A percentile compares a stretch with the other conserved stretches of the same genome.
Evolutionary conservation across 805 yeast species (phyloP).

Genomic region (Teunomyces panamensis): DNA sequence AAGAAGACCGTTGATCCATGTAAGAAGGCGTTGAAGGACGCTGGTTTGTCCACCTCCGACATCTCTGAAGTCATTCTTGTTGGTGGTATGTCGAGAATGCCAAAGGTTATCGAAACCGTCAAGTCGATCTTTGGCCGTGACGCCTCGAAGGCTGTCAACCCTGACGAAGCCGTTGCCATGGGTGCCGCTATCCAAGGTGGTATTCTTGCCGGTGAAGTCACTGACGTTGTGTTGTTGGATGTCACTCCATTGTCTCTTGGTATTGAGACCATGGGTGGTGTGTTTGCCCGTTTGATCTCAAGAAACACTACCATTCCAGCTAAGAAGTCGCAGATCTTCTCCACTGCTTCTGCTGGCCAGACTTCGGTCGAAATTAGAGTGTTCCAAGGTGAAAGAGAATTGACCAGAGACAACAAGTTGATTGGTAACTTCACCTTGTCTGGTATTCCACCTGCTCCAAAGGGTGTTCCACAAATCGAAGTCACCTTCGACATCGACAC

Average conservation of each 20-base stretch:
- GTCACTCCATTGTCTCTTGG: slow-evolving; percentile 89
- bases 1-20: slow-evolving; percentile 74
- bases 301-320: slow-evolving; percentile 97
- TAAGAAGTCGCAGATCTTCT: slow-evolving; percentile 88
- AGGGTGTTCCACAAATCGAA: slow-evolving; percentile 92
- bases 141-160: slow-evolving; percentile 91
- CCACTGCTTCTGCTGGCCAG: slow-evolving; percentile 31
- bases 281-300: slow-evolving; percentile 85
- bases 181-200: slow-evolving; percentile 99
- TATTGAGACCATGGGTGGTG: slow-evolving; percentile 98
- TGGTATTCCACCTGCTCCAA: slow-evolving; percentile 94
- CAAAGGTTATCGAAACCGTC: slow-evolving; percentile 77
- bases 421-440: slow-evolving; percentile 94
- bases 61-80: slow-evolving; percentile 80
- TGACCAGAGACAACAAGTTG: slow-evolving; percentile 95
- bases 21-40: slow-evolving; percentile 80
- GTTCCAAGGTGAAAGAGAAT: slow-evolving; percentile 99
- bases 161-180: slow-evolving; percentile 91
- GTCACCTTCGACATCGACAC: slow-evolving; percentile 96
- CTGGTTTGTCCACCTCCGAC: slow-evolving; percentile 61
- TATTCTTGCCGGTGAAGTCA: slow-evolving; percentile 90
- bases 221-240: slow-evolving; percentile 85
- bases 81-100: slow-evolving; percentile 93
- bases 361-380: slow-evolving; percentile 68
- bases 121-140: slow-evolving; percentile 73